Base-by-base conservation (phyloP, 768 basidiomycete genomes). In the Trametes coccinea region DNA sequence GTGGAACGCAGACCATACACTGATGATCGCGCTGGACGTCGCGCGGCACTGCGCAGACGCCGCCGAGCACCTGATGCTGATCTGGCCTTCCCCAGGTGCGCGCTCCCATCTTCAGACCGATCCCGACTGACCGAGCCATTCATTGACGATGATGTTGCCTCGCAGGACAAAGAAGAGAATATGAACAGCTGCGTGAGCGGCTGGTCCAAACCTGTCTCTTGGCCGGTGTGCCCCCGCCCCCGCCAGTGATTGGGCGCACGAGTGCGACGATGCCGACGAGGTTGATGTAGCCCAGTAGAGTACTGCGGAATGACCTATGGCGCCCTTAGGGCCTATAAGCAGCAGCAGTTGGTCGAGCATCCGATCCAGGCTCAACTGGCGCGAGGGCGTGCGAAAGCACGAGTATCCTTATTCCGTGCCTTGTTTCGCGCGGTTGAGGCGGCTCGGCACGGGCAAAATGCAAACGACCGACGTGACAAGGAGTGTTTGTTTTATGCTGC, bases 61-160 rank as follows among this genome's bases (percentile, higher is more conserved):
- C 5, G 76, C 85, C 46, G 84, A 89, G 67, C 86, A 84, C 70
- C 70, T 88, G 60, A 80, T 81, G 45, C 76, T 78, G 5, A 66
- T 88, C 49, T 88, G 87, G 86, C 88, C 88, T 0, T 88, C 85
- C 69, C 67, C 75, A 53, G 81, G 87, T 87, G 67, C 66, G 76
- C 70, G 17, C 34, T 54, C 13, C 49, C 37, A 29, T 37, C 34
- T 37, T 37, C 34, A 1, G 5, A 5, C 48, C 8, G 10, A 7
- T 5, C 3, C 30, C 22, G 29, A 11, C 4, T 16, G 48, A 29
- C 47, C 5, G 22, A 27, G 44, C 9, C 22, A 22, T 7, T 10
- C 22, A n/a, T 49, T 1, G 1, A 11, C 14, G 48, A 49, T 22
- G 13, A 49, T 13, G 11, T 30, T 14, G 8, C 30, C 30, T 10